These are phyloP conservation scores for Hydnomerulius pinastri DNA, from an alignment of 768 basidiomycete species.

Conservation along the genomic window DNA sequence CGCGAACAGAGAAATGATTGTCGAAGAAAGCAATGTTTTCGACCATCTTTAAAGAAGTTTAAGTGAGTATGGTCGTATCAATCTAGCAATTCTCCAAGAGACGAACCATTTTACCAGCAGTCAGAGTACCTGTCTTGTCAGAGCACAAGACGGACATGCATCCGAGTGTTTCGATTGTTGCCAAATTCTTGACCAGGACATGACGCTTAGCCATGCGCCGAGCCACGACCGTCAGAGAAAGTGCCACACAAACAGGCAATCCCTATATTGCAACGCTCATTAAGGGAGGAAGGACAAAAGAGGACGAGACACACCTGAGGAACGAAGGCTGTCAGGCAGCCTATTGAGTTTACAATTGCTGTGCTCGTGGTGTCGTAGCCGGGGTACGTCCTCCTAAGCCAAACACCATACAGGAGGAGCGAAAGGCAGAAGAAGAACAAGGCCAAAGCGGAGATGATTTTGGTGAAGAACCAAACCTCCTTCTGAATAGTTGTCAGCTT, in stretches of 20 bases:
- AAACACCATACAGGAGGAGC: slow-evolving; percentile 42
- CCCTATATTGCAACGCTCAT: slow-evolving; percentile 23
- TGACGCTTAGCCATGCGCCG: slow-evolving; percentile 49
- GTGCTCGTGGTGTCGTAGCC: slow-evolving; percentile 34
- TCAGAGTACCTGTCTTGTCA: slow-evolving; percentile 56
- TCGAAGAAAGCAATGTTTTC: slow-evolving; percentile 41
- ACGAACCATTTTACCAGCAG: slow-evolving; percentile 46
- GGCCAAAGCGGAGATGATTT: slow-evolving; percentile 46
- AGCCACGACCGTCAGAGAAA: slow-evolving; percentile 50
- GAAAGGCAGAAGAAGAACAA: slow-evolving; percentile 42
- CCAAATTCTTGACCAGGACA: slow-evolving; percentile 49
- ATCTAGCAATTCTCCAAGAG: not conserved
- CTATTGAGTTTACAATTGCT: slow-evolving; percentile 40
- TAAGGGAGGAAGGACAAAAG: not conserved
- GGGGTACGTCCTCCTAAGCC: slow-evolving; percentile 35
- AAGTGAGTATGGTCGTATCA: not conserved
- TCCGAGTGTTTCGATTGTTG: slow-evolving; percentile 55
- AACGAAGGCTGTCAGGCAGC: slow-evolving; percentile 41
- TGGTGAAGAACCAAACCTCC: slow-evolving; percentile 52
- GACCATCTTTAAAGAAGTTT: slow-evolving; percentile 33
- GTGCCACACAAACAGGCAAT: slow-evolving; percentile 43
- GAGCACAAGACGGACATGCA: slow-evolving; percentile 52
- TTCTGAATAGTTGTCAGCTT: slow-evolving; percentile 49
- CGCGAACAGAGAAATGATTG: slow-evolving; percentile 14
- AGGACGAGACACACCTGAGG: slow-evolving; percentile 34